Evolutionary conservation across 31 red algal species (phyloP).

Genomic region (Endocladia muricata): DNA sequence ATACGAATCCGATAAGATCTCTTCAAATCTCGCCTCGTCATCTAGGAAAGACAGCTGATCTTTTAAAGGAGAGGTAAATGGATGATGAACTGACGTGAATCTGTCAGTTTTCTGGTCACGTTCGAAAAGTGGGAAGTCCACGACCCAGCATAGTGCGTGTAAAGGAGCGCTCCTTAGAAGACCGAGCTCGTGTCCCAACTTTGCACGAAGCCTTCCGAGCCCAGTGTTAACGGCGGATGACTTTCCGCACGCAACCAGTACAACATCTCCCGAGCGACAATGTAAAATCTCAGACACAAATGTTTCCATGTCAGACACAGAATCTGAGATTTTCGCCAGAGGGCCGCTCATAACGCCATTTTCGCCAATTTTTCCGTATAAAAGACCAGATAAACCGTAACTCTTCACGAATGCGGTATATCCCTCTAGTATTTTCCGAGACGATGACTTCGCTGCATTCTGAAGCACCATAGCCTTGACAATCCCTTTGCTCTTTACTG

Average conservation of each 20-base stretch:
- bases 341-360: constrained; percentile 64
- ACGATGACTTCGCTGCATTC: constrained; percentile 49
- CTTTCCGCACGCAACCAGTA: constrained; percentile 70
- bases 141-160: constrained; percentile 86
- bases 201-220: constrained; percentile 78
- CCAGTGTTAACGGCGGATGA: constrained; percentile 60
- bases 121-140: constrained; percentile 94
- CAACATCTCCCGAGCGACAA: constrained; percentile 53
- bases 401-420: constrained; percentile 86
- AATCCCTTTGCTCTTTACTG: constrained; percentile 39
- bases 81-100: constrained; percentile 89
- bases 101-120: constrained; percentile 57
- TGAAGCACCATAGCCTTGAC: constrained; percentile 77
- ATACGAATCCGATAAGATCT: constrained; percentile 76
- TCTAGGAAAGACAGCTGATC: constrained; percentile 63
- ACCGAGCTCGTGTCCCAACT: constrained; percentile 61
- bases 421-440: constrained; percentile 86
- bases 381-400: constrained; percentile 78
- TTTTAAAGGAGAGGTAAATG: constrained; percentile 85
- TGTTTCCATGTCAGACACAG: neutral
- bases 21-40: constrained; percentile 28
- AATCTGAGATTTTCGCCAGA: constrained; percentile 59
- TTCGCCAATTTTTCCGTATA: constrained; percentile 78
- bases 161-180: constrained; percentile 32
- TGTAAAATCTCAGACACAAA: constrained; percentile 31